phyloP scores from a whole-genome alignment of 352 stramenopile species.

The Thraustochytrium striatum region DNA sequence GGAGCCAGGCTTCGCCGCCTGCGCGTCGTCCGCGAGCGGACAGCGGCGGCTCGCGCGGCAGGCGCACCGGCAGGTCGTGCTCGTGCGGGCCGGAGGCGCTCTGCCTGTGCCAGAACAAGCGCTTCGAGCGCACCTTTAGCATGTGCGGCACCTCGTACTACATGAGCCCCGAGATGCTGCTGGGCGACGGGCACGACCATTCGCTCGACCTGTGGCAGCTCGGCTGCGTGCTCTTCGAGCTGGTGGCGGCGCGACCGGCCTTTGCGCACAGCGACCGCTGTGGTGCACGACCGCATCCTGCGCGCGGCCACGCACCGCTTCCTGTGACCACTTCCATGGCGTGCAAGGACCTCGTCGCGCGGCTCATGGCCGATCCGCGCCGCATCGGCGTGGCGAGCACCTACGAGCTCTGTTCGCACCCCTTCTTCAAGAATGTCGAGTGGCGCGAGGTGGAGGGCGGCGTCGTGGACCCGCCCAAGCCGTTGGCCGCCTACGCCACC shows the following conservation, averaged over 20 bases:
- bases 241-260: constrained; percentile 24
- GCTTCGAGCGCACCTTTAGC: constrained; percentile 30
- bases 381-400: constrained; percentile 58
- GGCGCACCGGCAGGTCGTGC: neutral
- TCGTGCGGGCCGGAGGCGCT: constrained; percentile 9
- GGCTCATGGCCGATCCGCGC: constrained; percentile 35
- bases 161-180: constrained; percentile 52
- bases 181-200: constrained; percentile 24
- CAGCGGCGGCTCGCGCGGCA: too few species aligned
- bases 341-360: neutral
- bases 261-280: constrained; percentile 2
- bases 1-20: too few species aligned
- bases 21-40: too few species aligned
- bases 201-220: constrained; percentile 49
- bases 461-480: neutral
- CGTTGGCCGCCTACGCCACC: constrained; percentile 1
- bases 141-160: constrained; percentile 48
- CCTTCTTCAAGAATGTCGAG: constrained; percentile 79
- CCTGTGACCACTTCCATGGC: neutral
- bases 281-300: constrained; percentile 22
- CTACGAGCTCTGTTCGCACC: constrained; percentile 75
- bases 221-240: constrained; percentile 45
- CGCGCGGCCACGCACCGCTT: neutral
- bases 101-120: constrained; percentile 14
- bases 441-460: constrained; percentile 56